Evolutionary conservation across 345 rosid species (phyloP).

Genomic region (Citrus mangshanensis): DNA sequence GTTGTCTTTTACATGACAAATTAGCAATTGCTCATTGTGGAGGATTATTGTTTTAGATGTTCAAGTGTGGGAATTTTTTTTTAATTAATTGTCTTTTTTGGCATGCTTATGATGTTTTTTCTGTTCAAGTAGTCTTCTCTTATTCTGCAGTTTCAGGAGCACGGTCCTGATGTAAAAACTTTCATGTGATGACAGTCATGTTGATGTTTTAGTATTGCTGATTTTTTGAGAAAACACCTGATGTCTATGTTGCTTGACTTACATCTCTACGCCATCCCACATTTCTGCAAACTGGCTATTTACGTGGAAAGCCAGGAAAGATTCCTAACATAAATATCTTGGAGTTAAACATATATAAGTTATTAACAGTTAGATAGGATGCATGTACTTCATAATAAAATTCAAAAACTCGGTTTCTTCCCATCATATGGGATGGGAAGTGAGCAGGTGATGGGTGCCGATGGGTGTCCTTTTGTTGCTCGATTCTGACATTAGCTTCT

Average conservation of each 20-base stretch:
- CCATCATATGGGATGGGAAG: conserved; percentile 54
- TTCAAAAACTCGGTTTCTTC: conserved; percentile 44
- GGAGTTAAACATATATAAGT: conserved; percentile 19
- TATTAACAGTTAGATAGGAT: conserved; percentile 33
- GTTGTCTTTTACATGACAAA: conserved; percentile 1
- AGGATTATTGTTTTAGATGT: conserved; percentile 10
- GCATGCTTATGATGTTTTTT: neutral
- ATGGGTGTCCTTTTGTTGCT: conserved; percentile 76
- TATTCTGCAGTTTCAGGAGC: conserved; percentile 2
- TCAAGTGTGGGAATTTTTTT: conserved; percentile 9
- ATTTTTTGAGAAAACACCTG: conserved; percentile 10
- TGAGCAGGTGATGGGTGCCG: conserved; percentile 78
- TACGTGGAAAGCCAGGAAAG: conserved; percentile 11
- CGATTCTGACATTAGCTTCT: conserved; percentile 84
- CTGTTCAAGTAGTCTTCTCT: conserved; percentile 2
- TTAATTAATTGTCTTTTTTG: neutral
- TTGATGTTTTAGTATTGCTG: conserved; percentile 10
- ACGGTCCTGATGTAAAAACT: conserved; percentile 6
- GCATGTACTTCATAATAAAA: conserved; percentile 30
- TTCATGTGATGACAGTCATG: conserved; percentile 9
- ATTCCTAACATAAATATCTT: conserved; percentile 1
- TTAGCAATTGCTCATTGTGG: conserved; percentile 2
- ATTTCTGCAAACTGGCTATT: conserved; percentile 7
- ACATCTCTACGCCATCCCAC: neutral
- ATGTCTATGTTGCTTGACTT: conserved; percentile 6